These are phyloP conservation scores for Ophiostoma montium DNA, from an alignment of 2,329 filamentous ascomycete genomes.

Conservation along the genomic window DNA sequence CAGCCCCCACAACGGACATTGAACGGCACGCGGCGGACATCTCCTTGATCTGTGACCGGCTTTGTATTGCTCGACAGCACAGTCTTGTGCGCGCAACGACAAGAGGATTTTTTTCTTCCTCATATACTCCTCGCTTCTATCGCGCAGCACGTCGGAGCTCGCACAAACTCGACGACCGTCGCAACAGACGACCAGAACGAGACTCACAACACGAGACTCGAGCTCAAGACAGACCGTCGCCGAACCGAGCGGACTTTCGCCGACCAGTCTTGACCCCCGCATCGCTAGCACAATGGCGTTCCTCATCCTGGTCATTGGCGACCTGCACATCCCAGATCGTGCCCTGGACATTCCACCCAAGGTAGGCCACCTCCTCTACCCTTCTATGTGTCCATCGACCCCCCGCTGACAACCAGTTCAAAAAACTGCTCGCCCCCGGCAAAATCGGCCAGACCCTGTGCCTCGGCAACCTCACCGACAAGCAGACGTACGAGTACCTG, in stretches of 20 bases:
- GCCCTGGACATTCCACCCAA: constrained; percentile 84
- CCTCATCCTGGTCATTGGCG: constrained; percentile 80
- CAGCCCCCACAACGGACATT: too few species aligned
- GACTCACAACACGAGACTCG: too few species aligned
- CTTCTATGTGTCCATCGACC: constrained; percentile 1
- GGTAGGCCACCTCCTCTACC: constrained; percentile 32
- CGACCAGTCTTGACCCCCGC: neutral
- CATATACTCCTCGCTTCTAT: too few species aligned
- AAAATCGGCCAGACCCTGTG: constrained; percentile 75
- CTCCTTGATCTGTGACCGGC: too few species aligned
- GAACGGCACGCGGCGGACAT: too few species aligned
- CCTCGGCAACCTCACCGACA: constrained; percentile 68
- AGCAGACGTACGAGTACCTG: constrained; percentile 67
- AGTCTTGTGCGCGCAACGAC: too few species aligned
- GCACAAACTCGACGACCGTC: too few species aligned
- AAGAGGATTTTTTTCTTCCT: too few species aligned
- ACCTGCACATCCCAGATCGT: constrained; percentile 86
- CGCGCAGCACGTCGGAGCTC: too few species aligned
- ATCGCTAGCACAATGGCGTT: constrained; percentile 54
- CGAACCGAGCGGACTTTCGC: too few species aligned
- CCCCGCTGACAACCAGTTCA: constrained; percentile 44
- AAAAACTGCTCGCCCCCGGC: constrained; percentile 68
- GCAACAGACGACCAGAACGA: neutral
- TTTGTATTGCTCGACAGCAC: too few species aligned
- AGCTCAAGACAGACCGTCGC: neutral